Percentiles rank a stretch among this genome's conserved stretches.
phyloP scores from a whole-genome alignment of 2,329 filamentous ascomycete species.

The Cercospora janseana region DNA sequence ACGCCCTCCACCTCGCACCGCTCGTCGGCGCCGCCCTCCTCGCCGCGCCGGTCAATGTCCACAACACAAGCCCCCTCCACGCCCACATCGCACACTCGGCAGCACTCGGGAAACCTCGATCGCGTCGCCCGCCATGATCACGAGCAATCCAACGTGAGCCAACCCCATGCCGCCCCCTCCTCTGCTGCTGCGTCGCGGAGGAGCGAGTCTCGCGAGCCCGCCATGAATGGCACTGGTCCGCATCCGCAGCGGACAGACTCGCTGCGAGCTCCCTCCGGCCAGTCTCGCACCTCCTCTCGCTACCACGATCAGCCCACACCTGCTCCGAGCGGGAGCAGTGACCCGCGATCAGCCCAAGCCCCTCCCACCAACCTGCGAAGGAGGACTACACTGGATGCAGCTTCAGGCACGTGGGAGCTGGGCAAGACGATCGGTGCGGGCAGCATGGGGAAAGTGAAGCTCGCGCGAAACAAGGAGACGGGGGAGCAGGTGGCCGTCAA shows the following conservation, averaged over 20 bases:
- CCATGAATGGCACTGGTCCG: slow-evolving; percentile 34
- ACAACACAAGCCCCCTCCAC: slow-evolving; percentile 33
- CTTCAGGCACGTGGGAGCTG: slow-evolving; percentile 85
- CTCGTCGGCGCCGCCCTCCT: slow-evolving; percentile 33
- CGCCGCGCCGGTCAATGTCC: slow-evolving; percentile 40
- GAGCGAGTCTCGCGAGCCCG: slow-evolving; percentile 55
- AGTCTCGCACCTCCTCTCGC: slow-evolving; percentile 40
- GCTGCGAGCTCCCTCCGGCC: slow-evolving; percentile 45
- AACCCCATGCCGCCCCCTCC: slow-evolving; percentile 38
- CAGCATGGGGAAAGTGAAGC: slow-evolving; percentile 98
- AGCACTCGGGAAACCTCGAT: slow-evolving; percentile 50
- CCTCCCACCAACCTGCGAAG: slow-evolving; percentile 47
- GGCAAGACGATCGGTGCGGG: slow-evolving; percentile 97
- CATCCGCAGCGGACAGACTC: slow-evolving; percentile 52
- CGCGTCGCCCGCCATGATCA: slow-evolving; percentile 66
- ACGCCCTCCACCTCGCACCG: slow-evolving; percentile 36
- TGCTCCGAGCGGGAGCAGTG: slow-evolving; percentile 25
- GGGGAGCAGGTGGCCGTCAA: slow-evolving; percentile 97
- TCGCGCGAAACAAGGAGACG: slow-evolving; percentile 85
- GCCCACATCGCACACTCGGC: slow-evolving; percentile 34
- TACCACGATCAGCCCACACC: slow-evolving; percentile 45
- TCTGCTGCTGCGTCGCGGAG: slow-evolving; percentile 57
- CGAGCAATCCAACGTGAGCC: slow-evolving; percentile 67
- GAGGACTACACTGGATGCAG: slow-evolving; percentile 79
- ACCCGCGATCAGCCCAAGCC: neutral